phyloP scores from a whole-genome alignment of 2,329 filamentous ascomycete genomes.

The Trichoderma atroviride region DNA sequence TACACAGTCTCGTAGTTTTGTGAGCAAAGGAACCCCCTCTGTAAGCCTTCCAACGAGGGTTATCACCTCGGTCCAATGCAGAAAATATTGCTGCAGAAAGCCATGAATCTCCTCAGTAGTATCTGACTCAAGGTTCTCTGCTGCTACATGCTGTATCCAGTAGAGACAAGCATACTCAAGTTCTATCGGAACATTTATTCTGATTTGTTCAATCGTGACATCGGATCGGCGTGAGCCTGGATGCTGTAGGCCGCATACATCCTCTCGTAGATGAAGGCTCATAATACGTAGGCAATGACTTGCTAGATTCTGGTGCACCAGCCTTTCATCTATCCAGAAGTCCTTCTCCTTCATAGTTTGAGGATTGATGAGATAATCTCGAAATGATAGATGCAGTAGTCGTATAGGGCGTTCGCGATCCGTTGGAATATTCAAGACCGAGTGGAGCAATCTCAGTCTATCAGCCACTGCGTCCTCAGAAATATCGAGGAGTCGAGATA shows the following conservation, averaged over 20 bases:
- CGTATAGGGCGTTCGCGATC: background rate
- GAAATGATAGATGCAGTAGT: background rate
- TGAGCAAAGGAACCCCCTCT: background rate
- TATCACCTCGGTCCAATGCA: background rate
- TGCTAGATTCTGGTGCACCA: background rate
- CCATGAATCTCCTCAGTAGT: background rate
- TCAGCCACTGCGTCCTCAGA: background rate
- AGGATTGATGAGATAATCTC: background rate
- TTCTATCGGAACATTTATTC: background rate
- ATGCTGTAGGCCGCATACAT: background rate
- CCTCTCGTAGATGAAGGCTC: background rate
- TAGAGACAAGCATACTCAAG: constrained; percentile 1
- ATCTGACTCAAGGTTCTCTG: fast-evolving
- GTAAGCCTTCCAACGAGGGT: background rate
- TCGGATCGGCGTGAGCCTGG: background rate
- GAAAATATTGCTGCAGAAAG: background rate
- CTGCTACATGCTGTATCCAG: background rate
- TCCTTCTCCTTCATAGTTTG: background rate
- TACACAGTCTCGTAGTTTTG: background rate
- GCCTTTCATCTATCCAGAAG: background rate
- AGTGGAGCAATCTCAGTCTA: background rate
- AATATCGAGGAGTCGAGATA: background rate
- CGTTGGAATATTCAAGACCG: background rate
- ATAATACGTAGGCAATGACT: background rate
- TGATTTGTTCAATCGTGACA: background rate